Conservation (phyloP, 2,329 filamentous ascomycete genomes). For the Colletotrichum sp. region DNA sequence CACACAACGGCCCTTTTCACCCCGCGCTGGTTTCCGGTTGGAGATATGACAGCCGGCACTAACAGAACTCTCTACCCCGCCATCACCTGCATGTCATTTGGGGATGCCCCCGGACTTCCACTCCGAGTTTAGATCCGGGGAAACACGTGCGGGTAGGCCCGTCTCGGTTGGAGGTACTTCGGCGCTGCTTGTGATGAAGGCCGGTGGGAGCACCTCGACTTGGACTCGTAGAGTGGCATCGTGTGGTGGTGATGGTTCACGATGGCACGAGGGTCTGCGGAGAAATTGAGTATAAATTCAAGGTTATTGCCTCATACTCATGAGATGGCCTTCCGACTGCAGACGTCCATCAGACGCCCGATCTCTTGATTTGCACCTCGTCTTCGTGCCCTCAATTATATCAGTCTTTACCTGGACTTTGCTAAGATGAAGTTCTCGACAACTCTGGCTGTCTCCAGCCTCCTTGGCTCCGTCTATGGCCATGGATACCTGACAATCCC, state of each 20-base stretch:
- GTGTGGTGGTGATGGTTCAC: neutral
- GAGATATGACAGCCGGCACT: slow-evolving; percentile 11
- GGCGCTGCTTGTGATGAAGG: neutral
- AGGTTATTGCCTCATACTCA: rapidly evolving
- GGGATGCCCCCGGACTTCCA: slow-evolving; percentile 1
- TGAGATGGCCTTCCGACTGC: rapidly evolving
- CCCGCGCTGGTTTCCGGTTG: slow-evolving; percentile 12
- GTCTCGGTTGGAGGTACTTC: slow-evolving; percentile 15
- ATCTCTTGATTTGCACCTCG: rapidly evolving
- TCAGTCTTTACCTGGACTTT: neutral
- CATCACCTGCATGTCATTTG: slow-evolving; percentile 5
- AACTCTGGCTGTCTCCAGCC: neutral
- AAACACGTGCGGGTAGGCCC: slow-evolving; percentile 8
- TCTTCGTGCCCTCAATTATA: neutral
- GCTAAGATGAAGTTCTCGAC: neutral
- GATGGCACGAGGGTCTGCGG: neutral
- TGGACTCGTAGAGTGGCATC: neutral
- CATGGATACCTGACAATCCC: slow-evolving; percentile 52
- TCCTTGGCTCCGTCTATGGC: slow-evolving; percentile 27
- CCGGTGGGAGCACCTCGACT: neutral
- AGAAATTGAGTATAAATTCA: neutral
- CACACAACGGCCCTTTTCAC: neutral
- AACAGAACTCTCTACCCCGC: slow-evolving; percentile 1
- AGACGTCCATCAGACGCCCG: neutral
- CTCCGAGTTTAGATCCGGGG: slow-evolving; percentile 9